Conservation (phyloP, 1,139 yeast genomes). For the Candida sanyaensis region DNA sequence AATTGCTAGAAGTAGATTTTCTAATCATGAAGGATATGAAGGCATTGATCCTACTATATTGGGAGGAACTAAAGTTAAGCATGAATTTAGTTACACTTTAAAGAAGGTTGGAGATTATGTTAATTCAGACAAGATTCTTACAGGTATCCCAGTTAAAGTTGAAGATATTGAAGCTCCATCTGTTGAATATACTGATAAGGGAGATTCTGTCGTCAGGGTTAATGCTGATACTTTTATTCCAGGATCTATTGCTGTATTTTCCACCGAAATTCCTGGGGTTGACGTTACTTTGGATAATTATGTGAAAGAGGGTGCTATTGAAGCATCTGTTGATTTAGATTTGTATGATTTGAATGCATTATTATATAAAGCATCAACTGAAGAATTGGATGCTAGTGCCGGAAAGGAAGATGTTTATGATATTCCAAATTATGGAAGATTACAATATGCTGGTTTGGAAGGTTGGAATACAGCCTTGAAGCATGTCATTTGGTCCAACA, state of each 20-base stretch:
- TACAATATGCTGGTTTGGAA: conserved; percentile 87
- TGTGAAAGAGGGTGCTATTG: conserved; percentile 72
- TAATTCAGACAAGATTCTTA: conserved; percentile 39
- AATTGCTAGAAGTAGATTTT: conserved; percentile 83
- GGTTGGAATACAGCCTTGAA: conserved; percentile 84
- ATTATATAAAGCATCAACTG: conserved; percentile 78
- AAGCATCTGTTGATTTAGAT: conserved; percentile 61
- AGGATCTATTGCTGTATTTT: conserved; percentile 85
- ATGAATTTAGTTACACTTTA: conserved; percentile 62
- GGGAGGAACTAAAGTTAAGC: conserved; percentile 65
- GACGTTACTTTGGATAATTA: conserved; percentile 56
- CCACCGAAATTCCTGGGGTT: conserved; percentile 68
- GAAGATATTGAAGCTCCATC: conserved; percentile 53
- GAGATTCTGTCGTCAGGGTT: conserved; percentile 53
- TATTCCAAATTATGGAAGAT: conserved; percentile 70
- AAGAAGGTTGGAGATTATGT: conserved; percentile 53
- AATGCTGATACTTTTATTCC: conserved; percentile 64
- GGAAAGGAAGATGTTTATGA: conserved; percentile 73
- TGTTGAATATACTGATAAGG: conserved; percentile 39
- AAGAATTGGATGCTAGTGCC: conserved; percentile 78
- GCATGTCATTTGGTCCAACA: conserved; percentile 64
- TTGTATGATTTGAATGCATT: conserved; percentile 75
- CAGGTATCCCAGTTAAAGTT: conserved; percentile 68
- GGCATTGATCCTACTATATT: conserved; percentile 59
- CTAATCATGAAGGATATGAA: conserved; percentile 45